Conservation (phyloP, 2,329 filamentous ascomycete genomes). For the Tolypocladium ophioglossoides region DNA sequence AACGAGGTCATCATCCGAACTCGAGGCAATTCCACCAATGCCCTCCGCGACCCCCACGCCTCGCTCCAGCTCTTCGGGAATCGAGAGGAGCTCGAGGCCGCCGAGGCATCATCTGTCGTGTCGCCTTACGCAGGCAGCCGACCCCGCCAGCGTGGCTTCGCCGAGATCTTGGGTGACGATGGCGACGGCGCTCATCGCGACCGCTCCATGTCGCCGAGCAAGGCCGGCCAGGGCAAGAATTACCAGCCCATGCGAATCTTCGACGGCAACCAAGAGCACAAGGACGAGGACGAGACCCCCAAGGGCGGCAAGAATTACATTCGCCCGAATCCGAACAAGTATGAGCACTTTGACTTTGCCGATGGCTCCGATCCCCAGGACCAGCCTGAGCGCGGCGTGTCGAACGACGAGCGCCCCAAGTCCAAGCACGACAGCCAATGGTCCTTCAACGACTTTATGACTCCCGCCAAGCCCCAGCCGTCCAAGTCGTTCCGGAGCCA, state of each 20-base stretch:
- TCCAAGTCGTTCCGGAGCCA: conserved; percentile 51
- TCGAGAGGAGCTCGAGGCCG: conserved; percentile 49
- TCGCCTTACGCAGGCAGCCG: conserved; percentile 49
- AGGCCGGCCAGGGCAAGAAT: conserved; percentile 47
- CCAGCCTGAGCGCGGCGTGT: conserved; percentile 28
- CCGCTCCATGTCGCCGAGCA: conserved; percentile 41
- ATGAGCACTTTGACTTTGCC: conserved; percentile 74
- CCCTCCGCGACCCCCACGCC: conserved; percentile 54
- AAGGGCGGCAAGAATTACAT: conserved; percentile 32
- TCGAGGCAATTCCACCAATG: conserved; percentile 42
- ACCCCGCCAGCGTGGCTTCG: conserved; percentile 57
- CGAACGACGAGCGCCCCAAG: conserved; percentile 32
- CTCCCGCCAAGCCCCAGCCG: conserved; percentile 61
- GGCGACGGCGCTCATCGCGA: conserved; percentile 33
- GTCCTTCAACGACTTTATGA: conserved; percentile 81
- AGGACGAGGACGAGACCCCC: conserved; percentile 31
- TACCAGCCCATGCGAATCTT: conserved; percentile 55
- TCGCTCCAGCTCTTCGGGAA: conserved; percentile 66
- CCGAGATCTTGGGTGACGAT: conserved; percentile 57
- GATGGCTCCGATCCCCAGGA: conserved; percentile 49
- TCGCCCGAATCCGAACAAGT: conserved; percentile 68
- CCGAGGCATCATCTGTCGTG: conserved; percentile 36
- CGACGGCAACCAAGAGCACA: conserved; percentile 36
- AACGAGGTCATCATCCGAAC: conserved; percentile 31
- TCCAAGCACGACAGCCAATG: conserved; percentile 66